A percentile compares a stretch with the other conserved stretches of the same genome.
phyloP scores from a whole-genome alignment of 192 early-diverging fungal species.

The Spizellomyces punctatus region DNA sequence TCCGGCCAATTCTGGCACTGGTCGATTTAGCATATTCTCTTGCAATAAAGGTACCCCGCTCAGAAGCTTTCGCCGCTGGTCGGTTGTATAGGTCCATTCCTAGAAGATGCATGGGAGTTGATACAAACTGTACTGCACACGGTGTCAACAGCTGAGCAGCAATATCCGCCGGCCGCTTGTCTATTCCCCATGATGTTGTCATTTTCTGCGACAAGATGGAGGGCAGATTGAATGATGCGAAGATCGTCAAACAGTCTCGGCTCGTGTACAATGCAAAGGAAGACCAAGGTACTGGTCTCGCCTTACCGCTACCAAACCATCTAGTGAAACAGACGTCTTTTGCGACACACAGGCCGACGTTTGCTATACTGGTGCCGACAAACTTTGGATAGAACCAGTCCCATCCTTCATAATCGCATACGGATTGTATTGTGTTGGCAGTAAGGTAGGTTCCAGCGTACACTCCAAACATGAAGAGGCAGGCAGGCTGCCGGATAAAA shows the following conservation, averaged over 20 bases:
- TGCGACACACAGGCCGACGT: conserved; percentile 42
- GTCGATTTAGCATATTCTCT: conserved; percentile 35
- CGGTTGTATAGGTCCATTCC: conserved; percentile 53
- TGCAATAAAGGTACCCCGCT: conserved; percentile 27
- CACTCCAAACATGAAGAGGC: conserved; percentile 39
- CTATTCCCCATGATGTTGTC: neutral
- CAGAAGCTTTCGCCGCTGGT: neutral
- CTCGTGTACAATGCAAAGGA: conserved; percentile 37
- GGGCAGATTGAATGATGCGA: conserved; percentile 53
- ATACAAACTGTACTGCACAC: conserved; percentile 44
- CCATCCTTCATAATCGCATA: conserved; percentile 28
- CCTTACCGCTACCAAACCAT: conserved; percentile 39
- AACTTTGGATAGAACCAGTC: conserved; percentile 45
- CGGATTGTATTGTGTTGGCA: conserved; percentile 47
- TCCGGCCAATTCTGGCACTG: conserved; percentile 36
- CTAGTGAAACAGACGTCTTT: conserved; percentile 48
- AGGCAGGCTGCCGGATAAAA: conserved; percentile 39
- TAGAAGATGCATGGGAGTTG: conserved; percentile 46
- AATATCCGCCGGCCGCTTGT: conserved; percentile 15
- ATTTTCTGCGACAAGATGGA: conserved; percentile 31
- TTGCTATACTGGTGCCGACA: conserved; percentile 39
- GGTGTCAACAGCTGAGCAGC: conserved; percentile 46
- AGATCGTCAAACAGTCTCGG: conserved; percentile 48
- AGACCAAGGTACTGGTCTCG: conserved; percentile 38
- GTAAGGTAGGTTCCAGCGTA: conserved; percentile 47